Evolutionary conservation across 2,329 filamentous ascomycete species (phyloP).

Genomic region (Penicillium crustosum): DNA sequence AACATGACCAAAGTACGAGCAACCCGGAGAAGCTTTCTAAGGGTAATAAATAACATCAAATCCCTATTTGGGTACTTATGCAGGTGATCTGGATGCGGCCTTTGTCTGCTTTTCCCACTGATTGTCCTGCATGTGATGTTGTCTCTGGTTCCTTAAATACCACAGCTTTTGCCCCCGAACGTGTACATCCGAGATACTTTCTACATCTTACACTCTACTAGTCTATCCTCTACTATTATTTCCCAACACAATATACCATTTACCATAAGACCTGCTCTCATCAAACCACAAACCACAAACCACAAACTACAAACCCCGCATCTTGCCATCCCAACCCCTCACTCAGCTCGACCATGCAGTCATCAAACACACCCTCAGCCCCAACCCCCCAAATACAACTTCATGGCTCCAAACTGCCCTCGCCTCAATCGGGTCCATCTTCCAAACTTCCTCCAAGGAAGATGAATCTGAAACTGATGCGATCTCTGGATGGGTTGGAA

Average conservation of each 20-base stretch:
- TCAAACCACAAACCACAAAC: neutral
- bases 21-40: neutral
- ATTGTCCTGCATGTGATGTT: neutral
- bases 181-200: neutral
- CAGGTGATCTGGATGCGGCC: neutral
- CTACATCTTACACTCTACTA: neutral
- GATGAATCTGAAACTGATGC: constrained; percentile 19
- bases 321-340: neutral
- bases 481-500: constrained; percentile 24
- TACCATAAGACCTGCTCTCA: neutral
- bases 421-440: constrained; percentile 13
- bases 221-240: neutral
- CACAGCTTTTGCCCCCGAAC: neutral
- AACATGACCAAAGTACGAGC: neutral
- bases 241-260: neutral
- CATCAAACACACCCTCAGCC: neutral
- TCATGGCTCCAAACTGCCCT: constrained; percentile 16
- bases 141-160: neutral
- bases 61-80: neutral
- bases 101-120: neutral
- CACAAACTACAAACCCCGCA: neutral
- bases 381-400: neutral
- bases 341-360: neutral
- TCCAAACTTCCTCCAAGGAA: neutral
- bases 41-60: neutral